phyloP scores from a whole-genome alignment of 495 filamentous ascomycete genomes.

The Hyaloscypha bicolor region DNA sequence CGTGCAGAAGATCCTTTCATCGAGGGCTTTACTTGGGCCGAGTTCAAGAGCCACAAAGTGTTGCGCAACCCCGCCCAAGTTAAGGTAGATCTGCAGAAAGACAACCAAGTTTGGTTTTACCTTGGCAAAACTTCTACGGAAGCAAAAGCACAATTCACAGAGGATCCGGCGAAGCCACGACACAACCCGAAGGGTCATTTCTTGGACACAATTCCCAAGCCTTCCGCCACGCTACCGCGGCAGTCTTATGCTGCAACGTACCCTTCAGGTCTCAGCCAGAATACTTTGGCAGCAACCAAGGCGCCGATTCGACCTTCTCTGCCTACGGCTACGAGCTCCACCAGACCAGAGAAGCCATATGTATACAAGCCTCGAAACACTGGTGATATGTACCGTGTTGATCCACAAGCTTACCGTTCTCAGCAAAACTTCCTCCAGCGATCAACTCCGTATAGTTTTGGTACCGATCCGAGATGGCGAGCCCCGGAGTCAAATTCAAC shows the following conservation, averaged over 20 bases:
- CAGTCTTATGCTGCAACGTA: conserved; percentile 38
- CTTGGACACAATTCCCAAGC: conserved; percentile 61
- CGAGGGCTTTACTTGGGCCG: conserved; percentile 72
- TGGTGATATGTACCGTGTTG: conserved; percentile 34
- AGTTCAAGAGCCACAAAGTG: conserved; percentile 67
- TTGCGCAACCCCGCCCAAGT: conserved; percentile 53
- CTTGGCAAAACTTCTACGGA: conserved; percentile 87
- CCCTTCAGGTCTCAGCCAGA: conserved; percentile 26
- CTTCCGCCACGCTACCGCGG: conserved; percentile 39
- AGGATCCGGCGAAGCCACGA: conserved; percentile 61
- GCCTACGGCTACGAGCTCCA: neutral
- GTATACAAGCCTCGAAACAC: conserved; percentile 53
- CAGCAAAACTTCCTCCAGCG: conserved; percentile 43
- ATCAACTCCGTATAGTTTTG: conserved; percentile 26
- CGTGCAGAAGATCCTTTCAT: conserved; percentile 71
- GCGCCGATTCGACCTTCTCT: conserved; percentile 13
- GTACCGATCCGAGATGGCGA: conserved; percentile 26
- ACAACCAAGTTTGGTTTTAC: conserved; percentile 87
- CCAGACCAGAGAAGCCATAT: conserved; percentile 52
- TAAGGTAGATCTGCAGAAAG: conserved; percentile 65
- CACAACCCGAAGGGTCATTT: conserved; percentile 64
- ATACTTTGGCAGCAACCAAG: conserved; percentile 25
- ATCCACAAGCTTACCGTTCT: conserved; percentile 38
- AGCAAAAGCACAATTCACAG: conserved; percentile 88
- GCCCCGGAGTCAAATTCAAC: neutral